Evolutionary conservation across 2,329 filamentous ascomycete species (phyloP).

Genomic region (Huntiella decipiens): DNA sequence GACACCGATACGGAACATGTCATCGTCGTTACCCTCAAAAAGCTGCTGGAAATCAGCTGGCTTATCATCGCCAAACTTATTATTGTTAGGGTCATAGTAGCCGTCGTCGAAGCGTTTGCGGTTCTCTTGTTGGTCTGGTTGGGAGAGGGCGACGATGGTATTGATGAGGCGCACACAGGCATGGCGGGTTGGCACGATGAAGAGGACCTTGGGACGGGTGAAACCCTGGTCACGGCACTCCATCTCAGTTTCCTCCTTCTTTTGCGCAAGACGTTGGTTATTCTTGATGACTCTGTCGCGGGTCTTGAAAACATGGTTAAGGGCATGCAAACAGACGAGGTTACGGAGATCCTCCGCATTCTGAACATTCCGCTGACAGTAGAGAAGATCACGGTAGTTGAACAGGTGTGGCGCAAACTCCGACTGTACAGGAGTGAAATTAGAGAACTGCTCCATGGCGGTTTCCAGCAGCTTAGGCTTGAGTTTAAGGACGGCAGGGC

Average conservation of each 20-base stretch:
- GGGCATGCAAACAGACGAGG: constrained; percentile 59
- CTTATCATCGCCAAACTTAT: constrained; percentile 49
- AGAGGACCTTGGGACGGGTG: constrained; percentile 79
- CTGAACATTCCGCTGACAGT: constrained; percentile 48
- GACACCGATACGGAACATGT: constrained; percentile 88
- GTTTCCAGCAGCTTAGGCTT: constrained; percentile 49
- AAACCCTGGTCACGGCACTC: constrained; percentile 88
- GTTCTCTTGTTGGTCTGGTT: constrained; percentile 86
- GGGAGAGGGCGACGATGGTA: constrained; percentile 53
- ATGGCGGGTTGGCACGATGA: constrained; percentile 75
- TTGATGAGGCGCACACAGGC: constrained; percentile 65
- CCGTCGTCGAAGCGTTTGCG: constrained; percentile 77
- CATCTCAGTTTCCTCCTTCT: constrained; percentile 41
- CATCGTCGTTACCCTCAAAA: constrained; percentile 89
- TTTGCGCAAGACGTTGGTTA: constrained; percentile 57
- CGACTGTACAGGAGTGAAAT: constrained; percentile 43
- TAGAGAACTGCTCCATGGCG: constrained; percentile 31
- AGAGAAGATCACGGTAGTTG: constrained; percentile 64
- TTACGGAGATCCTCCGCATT: constrained; percentile 53
- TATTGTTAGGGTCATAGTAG: constrained; percentile 45
- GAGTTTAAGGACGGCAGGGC: constrained; percentile 34
- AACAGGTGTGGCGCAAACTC: constrained; percentile 55
- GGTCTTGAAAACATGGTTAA: constrained; percentile 91
- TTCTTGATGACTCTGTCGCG: constrained; percentile 85
- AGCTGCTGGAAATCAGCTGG: constrained; percentile 75